Conservation (phyloP, 306 rosid species). For the Cucumis hystrix region DNA sequence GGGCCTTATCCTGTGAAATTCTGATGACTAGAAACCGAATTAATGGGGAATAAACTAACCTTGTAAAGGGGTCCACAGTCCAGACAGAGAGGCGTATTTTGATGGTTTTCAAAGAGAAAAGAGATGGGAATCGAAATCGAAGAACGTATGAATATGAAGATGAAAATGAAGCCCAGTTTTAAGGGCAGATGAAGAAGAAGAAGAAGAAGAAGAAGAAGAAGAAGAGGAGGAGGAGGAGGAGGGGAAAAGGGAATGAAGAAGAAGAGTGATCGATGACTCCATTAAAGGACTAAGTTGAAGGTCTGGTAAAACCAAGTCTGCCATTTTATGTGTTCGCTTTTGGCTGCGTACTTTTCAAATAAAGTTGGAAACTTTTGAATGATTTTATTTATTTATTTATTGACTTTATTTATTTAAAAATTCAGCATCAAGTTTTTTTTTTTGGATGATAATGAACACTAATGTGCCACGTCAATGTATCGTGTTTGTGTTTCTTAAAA, state of each 20-base stretch:
- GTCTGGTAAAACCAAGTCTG: background rate
- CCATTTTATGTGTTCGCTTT: background rate
- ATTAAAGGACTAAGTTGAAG: background rate
- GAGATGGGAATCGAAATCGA: constrained; percentile 3
- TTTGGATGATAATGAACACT: background rate
- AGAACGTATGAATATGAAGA: constrained; percentile 2
- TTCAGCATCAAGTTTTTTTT: background rate
- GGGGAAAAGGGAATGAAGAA: constrained; percentile 11
- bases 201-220: background rate
- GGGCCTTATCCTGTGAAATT: constrained; percentile 24
- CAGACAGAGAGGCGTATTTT: constrained; percentile 11
- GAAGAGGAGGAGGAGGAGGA: background rate
- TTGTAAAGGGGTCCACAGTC: constrained; percentile 12
- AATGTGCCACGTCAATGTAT: background rate
- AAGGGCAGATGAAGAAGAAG: background rate
- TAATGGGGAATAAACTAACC: constrained; percentile 15
- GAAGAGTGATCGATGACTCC: constrained; percentile 3
- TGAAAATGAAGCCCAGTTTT: background rate
- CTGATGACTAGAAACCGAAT: background rate
- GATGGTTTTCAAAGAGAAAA: constrained; percentile 14
- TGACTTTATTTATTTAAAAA: background rate
- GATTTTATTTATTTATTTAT: background rate
- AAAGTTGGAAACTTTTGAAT: background rate
- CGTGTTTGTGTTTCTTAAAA: background rate
- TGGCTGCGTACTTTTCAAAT: background rate